These are phyloP conservation scores for Plectosphaerella cucumerina DNA, from an alignment of 2,329 filamentous ascomycete species.

Conservation along the genomic window DNA sequence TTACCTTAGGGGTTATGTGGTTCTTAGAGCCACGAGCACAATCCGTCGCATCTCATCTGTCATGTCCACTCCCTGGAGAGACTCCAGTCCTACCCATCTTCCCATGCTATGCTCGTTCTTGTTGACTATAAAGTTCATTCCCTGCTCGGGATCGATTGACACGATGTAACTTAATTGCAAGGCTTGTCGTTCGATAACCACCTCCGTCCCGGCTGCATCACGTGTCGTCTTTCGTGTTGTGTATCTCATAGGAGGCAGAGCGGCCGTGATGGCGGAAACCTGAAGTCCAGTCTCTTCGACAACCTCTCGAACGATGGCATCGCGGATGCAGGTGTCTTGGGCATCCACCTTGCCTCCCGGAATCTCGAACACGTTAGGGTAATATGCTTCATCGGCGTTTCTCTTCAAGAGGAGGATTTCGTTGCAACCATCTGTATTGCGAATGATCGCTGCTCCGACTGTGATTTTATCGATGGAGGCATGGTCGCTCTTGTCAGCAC, in stretches of 20 bases:
- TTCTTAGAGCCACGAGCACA: not conserved
- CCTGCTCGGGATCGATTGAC: not conserved
- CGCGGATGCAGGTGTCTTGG: not conserved
- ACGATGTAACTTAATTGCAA: not conserved
- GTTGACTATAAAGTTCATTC: not conserved
- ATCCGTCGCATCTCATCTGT: not conserved
- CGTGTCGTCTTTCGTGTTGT: not conserved
- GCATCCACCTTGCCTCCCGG: constrained; percentile 3
- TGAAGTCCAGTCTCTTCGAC: not conserved
- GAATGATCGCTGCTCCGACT: not conserved
- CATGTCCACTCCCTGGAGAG: not conserved
- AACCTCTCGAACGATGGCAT: constrained; percentile 2
- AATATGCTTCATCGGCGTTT: not conserved
- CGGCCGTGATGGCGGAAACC: not conserved
- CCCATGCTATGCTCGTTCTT: not conserved
- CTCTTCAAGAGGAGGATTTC: constrained; percentile 1
- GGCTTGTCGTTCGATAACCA: not conserved
- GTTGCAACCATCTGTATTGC: not conserved
- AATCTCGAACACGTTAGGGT: not conserved
- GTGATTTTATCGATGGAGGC: not conserved
- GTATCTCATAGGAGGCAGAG: not conserved
- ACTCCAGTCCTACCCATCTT: not conserved
- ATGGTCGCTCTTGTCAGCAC: too few relatives aligned
- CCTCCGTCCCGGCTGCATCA: not conserved
- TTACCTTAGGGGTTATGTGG: too few relatives aligned